Percentiles rank a stretch among this genome's conserved stretches.
Conservation (phyloP, 1,284 basidiomycete species). For the Pseudozyma pruni region DNA sequence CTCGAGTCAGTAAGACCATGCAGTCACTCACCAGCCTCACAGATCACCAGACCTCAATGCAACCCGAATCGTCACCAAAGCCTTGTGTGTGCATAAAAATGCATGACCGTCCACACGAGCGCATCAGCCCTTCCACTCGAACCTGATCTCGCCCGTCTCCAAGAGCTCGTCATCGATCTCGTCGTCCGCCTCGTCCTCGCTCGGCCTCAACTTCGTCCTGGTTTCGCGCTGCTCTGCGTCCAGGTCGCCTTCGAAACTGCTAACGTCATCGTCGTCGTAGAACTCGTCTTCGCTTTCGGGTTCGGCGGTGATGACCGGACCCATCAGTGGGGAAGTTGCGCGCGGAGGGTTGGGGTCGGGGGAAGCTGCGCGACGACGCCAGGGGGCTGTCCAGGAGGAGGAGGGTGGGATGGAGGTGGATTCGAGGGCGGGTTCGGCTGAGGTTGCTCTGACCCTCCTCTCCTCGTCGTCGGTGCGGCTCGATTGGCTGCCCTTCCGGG, state of each 20-base stretch:
- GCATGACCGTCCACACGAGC: no score
- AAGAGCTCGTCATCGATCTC: slow-evolving; percentile 55
- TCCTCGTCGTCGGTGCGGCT: slow-evolving; percentile 3
- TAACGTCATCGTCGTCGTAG: slow-evolving; percentile 40
- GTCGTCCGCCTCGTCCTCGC: slow-evolving; percentile 27
- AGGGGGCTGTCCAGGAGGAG: slow-evolving; percentile 46
- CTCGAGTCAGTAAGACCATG: no score
- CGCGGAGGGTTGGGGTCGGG: slow-evolving; percentile 15
- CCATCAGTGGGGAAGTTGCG: slow-evolving; percentile 51
- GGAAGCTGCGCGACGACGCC: slow-evolving; percentile 45
- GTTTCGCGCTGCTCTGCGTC: no score
- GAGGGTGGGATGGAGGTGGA: slow-evolving; percentile 1
- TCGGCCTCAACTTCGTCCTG: slow-evolving; percentile 6
- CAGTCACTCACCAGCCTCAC: no score
- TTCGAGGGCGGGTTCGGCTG: slow-evolving; percentile 28
- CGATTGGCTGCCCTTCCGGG: slow-evolving; percentile 12
- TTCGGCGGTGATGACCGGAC: slow-evolving; percentile 48
- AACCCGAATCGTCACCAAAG: no score
- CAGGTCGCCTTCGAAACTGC: no score
- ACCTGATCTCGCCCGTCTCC: slow-evolving; percentile 63
- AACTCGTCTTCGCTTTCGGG: slow-evolving; percentile 44
- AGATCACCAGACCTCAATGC: no score
- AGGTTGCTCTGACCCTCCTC: slow-evolving; percentile 9
- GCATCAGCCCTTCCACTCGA: slow-evolving; percentile 58
- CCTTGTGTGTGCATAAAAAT: no score